Percentiles rank a stretch among this genome's conserved stretches.
Evolutionary conservation across 306 rosid species (phyloP).

Genomic region (Sechiopsis laciniata): DNA sequence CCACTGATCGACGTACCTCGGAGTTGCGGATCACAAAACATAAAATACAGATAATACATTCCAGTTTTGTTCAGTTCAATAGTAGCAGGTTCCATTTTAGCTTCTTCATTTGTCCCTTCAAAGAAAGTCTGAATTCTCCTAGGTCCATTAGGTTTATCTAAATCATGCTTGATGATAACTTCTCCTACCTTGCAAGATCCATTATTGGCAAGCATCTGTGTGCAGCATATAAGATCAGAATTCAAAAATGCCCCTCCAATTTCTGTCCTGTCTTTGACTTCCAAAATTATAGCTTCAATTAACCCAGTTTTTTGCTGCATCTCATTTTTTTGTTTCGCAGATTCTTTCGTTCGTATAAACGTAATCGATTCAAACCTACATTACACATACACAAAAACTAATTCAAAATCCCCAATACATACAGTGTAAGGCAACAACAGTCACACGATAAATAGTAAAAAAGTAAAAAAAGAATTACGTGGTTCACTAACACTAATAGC

Average conservation of each 20-base stretch:
- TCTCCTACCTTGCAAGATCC: constrained; percentile 58
- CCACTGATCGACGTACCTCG: constrained; percentile 57
- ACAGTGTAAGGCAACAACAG: no score
- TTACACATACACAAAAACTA: not conserved
- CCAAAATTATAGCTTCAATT: constrained; percentile 69
- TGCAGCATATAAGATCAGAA: constrained; percentile 61
- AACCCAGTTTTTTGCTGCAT: constrained; percentile 79
- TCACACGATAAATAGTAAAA: no score
- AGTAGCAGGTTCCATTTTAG: constrained; percentile 31
- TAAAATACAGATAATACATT: constrained; percentile 86
- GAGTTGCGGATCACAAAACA: constrained; percentile 69
- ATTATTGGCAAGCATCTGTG: constrained; percentile 29
- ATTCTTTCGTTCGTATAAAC: constrained; percentile 57
- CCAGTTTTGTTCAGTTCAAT: constrained; percentile 55
- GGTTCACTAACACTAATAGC: no score
- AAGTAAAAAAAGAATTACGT: no score
- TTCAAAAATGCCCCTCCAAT: constrained; percentile 63
- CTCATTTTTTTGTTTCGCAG: constrained; percentile 33
- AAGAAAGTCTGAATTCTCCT: constrained; percentile 58
- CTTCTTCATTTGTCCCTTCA: constrained; percentile 39
- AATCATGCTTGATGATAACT: constrained; percentile 55
- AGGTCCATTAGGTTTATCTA: constrained; percentile 43
- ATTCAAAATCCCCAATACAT: not conserved
- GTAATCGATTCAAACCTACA: constrained; percentile 61
- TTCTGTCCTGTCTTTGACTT: constrained; percentile 59